Conservation (phyloP, 2,329 filamentous ascomycete genomes). For the Graphilbum sp. region DNA sequence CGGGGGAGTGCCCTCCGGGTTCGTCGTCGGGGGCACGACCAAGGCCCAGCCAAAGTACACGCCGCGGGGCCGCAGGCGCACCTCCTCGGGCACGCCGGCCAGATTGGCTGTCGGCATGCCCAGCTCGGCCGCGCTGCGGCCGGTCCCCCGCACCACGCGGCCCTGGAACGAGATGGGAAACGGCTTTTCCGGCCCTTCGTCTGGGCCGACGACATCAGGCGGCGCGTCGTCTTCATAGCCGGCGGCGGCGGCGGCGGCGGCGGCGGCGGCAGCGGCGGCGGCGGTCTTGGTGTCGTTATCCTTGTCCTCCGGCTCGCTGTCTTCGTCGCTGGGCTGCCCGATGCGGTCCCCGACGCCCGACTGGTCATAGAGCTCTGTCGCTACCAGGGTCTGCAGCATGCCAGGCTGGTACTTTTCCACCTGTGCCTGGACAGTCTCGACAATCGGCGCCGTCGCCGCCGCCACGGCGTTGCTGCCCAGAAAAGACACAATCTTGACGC, state of each 20-base stretch:
- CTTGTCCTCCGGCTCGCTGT: constrained; percentile 16
- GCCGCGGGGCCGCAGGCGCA: constrained; percentile 38
- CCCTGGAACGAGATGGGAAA: constrained; percentile 37
- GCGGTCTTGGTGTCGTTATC: too few species aligned
- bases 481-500: constrained; percentile 37
- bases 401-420: constrained; percentile 21
- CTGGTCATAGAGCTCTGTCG: constrained; percentile 21
- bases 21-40: constrained; percentile 13
- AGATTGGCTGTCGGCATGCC: constrained; percentile 40
- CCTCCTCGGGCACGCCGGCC: constrained; percentile 29
- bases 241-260: neutral
- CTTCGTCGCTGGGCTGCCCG: constrained; percentile 19
- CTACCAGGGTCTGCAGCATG: constrained; percentile 23
- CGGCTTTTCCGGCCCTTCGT: constrained; percentile 33
- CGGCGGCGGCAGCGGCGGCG: too few species aligned
- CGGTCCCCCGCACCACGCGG: constrained; percentile 27
- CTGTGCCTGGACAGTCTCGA: constrained; percentile 20
- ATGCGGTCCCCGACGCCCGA: constrained; percentile 17
- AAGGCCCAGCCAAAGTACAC: constrained; percentile 51
- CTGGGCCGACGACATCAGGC: constrained; percentile 25
- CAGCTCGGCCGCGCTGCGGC: constrained; percentile 20
- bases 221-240: constrained; percentile 16
- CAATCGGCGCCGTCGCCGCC: constrained; percentile 22
- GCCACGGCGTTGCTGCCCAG: constrained; percentile 28
- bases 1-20: constrained; percentile 6